Evolutionary conservation across 2,329 filamentous ascomycete genomes (phyloP).

Genomic region (Aplosporella prunicola): DNA sequence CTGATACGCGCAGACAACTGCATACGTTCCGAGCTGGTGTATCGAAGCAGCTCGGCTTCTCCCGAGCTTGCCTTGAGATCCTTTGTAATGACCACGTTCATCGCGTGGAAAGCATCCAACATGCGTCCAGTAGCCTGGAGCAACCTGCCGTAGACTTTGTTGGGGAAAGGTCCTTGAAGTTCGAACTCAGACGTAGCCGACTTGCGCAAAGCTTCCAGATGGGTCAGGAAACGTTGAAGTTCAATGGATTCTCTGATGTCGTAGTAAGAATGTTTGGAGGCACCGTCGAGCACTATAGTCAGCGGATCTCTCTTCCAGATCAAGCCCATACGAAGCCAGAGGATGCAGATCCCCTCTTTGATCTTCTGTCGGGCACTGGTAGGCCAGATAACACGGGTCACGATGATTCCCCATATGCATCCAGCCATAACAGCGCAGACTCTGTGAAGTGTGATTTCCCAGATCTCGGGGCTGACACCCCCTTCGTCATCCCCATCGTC

Average conservation of each 20-base stretch:
- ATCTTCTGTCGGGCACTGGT: conserved; percentile 83
- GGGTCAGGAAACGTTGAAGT: conserved; percentile 67
- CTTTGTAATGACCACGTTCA: conserved; percentile 85
- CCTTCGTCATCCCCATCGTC: conserved; percentile 77
- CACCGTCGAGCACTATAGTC: conserved; percentile 50
- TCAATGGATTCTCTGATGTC: conserved; percentile 79
- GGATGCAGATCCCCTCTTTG: conserved; percentile 76
- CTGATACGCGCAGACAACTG: conserved; percentile 82
- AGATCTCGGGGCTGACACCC: conserved; percentile 71
- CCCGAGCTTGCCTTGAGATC: conserved; percentile 66
- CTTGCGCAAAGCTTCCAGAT: conserved; percentile 62
- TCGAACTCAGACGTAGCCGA: conserved; percentile 81
- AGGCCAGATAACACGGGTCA: conserved; percentile 86
- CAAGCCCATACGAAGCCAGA: conserved; percentile 89
- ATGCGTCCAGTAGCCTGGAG: conserved; percentile 73
- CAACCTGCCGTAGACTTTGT: conserved; percentile 61
- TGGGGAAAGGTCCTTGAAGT: conserved; percentile 76
- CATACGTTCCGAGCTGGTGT: conserved; percentile 68
- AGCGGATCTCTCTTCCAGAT: conserved; percentile 94
- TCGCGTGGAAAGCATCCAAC: conserved; percentile 88
- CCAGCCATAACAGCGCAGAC: conserved; percentile 78
- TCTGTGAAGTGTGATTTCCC: conserved; percentile 79
- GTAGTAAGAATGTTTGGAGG: conserved; percentile 54
- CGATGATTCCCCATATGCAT: conserved; percentile 82
- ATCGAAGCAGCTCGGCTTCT: conserved; percentile 69